Conservation (phyloP, 441 rosid species). For the Manihot esculenta region DNA sequence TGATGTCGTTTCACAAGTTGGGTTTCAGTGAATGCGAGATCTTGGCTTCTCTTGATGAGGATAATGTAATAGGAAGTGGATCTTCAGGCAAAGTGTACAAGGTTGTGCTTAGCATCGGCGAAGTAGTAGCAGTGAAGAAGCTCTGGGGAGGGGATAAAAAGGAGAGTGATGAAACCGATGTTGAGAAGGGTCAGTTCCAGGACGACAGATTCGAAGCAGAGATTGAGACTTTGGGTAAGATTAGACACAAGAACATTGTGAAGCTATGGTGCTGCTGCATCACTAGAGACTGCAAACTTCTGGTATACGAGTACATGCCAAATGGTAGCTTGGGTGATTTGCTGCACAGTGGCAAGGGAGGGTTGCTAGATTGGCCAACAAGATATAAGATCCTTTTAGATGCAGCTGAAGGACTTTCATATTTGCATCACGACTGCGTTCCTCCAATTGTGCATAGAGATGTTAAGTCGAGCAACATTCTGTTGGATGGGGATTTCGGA, state of each 20-base stretch:
- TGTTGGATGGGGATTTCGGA: constrained; percentile 78
- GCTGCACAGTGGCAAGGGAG: constrained; percentile 81
- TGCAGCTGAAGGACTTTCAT: constrained; percentile 92
- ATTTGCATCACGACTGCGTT: constrained; percentile 91
- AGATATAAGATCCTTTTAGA: constrained; percentile 77
- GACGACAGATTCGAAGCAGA: constrained; percentile 81
- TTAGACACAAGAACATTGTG: constrained; percentile 95
- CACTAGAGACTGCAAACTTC: constrained; percentile 75
- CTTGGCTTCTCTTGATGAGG: constrained; percentile 77
- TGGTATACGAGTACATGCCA: constrained; percentile 94
- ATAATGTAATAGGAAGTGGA: constrained; percentile 84
- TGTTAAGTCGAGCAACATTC: constrained; percentile 89
- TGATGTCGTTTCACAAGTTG: constrained; percentile 92
- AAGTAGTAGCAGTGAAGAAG: constrained; percentile 87
- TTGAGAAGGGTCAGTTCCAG: constrained; percentile 60
- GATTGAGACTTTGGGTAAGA: constrained; percentile 86
- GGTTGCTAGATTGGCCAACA: constrained; percentile 76
- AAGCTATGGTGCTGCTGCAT: constrained; percentile 95
- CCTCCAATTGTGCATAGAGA: constrained; percentile 96
- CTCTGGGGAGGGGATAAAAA: constrained; percentile 67
- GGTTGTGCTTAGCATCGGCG: constrained; percentile 74
- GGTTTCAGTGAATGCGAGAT: constrained; percentile 90
- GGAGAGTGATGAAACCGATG: constrained; percentile 42
- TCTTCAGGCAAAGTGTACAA: constrained; percentile 94
- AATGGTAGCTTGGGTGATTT: constrained; percentile 96